Evolutionary conservation across 164 flowering plant genomes (phyloP), one percentile per base, ranked within the genome.

Genomic region (Macadamia integrifolia): DNA sequence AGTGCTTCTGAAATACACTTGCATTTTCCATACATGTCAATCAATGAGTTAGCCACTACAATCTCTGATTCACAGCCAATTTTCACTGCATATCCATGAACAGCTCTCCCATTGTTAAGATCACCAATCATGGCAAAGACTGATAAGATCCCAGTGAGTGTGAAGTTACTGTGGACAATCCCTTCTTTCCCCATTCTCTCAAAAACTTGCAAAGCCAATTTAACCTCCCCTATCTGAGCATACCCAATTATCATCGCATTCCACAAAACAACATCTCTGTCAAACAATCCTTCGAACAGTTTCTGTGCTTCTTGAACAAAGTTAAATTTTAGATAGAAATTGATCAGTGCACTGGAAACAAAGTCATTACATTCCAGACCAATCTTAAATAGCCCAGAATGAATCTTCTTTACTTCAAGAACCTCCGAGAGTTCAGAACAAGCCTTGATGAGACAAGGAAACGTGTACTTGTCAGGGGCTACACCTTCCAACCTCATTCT

Each of bases 181-280:
- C 85, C 80, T 67, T 79, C 77, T 49, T 71, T 70, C 12, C 64
- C 46, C 96, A 88, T 83, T 64, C 58, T 70, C 66, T 65, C 68
- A 52, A 82, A 87, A 57, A 81, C 73, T 66, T 49, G 70, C 69
- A 82, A 70, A 28, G 85, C 92, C 75, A 75, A 75, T 6, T 69
- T 63, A 23, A 85, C 75, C 48, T 71, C 68, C 31, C 86, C 85
- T 69, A 79, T 80, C 65, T 81, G 82, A 6, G 82, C 84, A 74
- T 77, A 85, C 72, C 95, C 92, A 76, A 74, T 86, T 61, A 89
- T 75, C 86, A 89, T 77, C 0, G 92, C 74, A 74, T 86, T 23
- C 23, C 23, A 23, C 23, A 23, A 23, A 23, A 23, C 23, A 23
- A 23, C 23, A 23, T 23, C 23, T 89, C 89, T 88, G 88, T 70